Base-by-base conservation (phyloP, 139 green algal genomes). In the Pleodorina starrii region DNA sequence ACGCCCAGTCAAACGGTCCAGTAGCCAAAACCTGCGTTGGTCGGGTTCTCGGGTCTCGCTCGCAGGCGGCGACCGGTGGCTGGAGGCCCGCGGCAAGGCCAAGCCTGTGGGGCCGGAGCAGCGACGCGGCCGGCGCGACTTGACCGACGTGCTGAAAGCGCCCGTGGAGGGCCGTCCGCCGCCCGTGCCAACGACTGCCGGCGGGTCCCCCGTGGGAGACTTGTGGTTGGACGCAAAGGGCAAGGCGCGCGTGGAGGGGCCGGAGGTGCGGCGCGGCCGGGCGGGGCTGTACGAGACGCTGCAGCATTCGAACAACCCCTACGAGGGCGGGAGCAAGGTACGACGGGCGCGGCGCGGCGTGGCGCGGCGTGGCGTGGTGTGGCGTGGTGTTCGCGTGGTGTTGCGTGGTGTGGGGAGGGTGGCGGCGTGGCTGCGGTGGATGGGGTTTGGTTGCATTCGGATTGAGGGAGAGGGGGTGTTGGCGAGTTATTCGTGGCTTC, bases 171-270 rank as follows among this genome's bases (percentile, higher is more conserved):
- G 75, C 6, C 51, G 48, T 16, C 40, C 23, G 40, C n/a, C 36
- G 59, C 14, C 40, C 35, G 27, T 57, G 40, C 51, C 40, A n/a
- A n/a, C n/a, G n/a, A n/a, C n/a, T n/a, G n/a, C n/a, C n/a, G n/a
- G n/a, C 14, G 60, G 29, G 42, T 29, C 43, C 42, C 5, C 23
- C 79, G 88, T 51, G 51, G 91, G 89, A 11, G 91, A 94, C 36
- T 0, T 35, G 27, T 93, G 91, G 91, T 69, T 93, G 42, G 91
- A 93, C 76, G 84, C 88, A 17, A 92, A 91, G 88, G 91, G 91
- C 78, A 93, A 93, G 79, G 42, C 19, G 48, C 48, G 42, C 10
- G 74, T 78, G 11, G 66, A 51, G 75, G 84, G 84, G 21, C 63
- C 51, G 35, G 82, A 93, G 84, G 48, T 76, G 48, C 85, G 63